phyloP scores from a whole-genome alignment of 768 basidiomycete species.

The Suillus decipiens region DNA sequence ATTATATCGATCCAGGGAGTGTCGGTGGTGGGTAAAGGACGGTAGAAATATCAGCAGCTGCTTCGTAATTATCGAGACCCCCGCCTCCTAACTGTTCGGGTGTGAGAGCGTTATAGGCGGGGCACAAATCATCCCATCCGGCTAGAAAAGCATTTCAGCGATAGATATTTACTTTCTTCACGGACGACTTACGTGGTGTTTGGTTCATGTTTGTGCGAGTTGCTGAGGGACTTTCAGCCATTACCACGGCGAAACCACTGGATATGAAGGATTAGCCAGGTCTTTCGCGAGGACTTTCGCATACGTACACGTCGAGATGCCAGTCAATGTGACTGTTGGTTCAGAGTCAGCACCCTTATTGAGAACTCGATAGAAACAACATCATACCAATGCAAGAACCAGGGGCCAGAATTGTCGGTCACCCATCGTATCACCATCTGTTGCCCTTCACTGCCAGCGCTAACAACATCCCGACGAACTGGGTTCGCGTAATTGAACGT shows the following conservation, averaged over 20 bases:
- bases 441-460: too few species aligned
- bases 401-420: slow-evolving; percentile 38
- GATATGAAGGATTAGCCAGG: background rate
- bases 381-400: slow-evolving; percentile 26
- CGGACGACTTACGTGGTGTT: background rate
- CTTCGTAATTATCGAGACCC: slow-evolving; percentile 12
- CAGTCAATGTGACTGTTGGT: slow-evolving; percentile 6
- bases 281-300: background rate
- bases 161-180: background rate
- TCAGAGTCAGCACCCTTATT: background rate
- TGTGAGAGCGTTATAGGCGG: too few species aligned
- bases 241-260: slow-evolving; percentile 34
- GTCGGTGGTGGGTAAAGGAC: slow-evolving; percentile 13
- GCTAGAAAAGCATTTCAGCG: background rate
- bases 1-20: too few species aligned
- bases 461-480: too few species aligned
- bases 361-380: background rate
- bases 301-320: slow-evolving; percentile 21
- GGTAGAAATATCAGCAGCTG: slow-evolving; percentile 22
- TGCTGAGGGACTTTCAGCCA: slow-evolving; percentile 28
- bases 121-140: too few species aligned
- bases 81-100: background rate
- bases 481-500: too few species aligned
- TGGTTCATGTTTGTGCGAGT: background rate
- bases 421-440: too few species aligned